A percentile compares a stretch with the other conserved stretches of the same genome.
These are phyloP conservation scores for Aspergillus quadricinctus DNA, from an alignment of 2,329 filamentous ascomycete species.

Conservation along the genomic window DNA sequence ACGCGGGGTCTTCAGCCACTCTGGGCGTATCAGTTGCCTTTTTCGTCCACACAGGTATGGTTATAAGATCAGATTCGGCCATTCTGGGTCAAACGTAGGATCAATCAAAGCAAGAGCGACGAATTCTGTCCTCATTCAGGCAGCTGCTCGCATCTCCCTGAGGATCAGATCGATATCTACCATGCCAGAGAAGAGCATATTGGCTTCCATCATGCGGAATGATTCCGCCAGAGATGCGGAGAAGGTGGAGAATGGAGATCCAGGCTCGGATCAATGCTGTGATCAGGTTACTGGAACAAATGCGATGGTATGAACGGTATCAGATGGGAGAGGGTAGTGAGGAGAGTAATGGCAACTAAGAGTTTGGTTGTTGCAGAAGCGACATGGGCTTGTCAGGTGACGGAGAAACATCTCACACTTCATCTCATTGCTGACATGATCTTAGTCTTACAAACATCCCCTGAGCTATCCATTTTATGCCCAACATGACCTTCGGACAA, in stretches of 20 bases:
- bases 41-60: neutral
- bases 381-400: neutral
- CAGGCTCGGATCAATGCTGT: neutral
- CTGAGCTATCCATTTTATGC: neutral
- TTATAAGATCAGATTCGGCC: neutral
- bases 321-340: neutral
- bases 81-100: neutral
- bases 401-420: neutral
- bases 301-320: neutral
- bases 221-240: neutral
- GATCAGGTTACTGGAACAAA: neutral
- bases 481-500: neutral
- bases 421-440: neutral
- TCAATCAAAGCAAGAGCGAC: neutral
- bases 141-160: neutral
- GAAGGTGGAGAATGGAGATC: neutral
- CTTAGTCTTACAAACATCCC: neutral
- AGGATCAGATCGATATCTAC: neutral
- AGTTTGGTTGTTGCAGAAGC: neutral
- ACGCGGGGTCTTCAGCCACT: neutral
- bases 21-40: neutral
- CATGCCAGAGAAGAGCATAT: neutral
- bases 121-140: neutral
- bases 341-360: neutral
- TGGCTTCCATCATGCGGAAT: neutral